Conservation (phyloP, 2,329 filamentous ascomycete genomes). For the Diaporthe citri region DNA sequence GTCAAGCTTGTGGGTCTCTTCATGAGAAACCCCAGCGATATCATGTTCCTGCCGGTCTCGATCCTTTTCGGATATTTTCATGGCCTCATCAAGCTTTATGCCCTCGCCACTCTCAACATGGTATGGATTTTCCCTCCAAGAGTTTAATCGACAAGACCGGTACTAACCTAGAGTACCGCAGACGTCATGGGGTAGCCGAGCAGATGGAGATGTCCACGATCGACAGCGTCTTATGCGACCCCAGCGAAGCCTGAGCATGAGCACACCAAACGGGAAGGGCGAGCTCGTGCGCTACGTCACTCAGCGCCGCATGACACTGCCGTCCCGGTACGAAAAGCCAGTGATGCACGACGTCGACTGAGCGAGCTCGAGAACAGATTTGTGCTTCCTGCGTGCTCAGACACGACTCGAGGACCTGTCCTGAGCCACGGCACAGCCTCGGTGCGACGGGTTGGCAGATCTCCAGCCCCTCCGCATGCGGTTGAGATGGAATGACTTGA, state of each 20-base stretch:
- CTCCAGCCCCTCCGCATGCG: background rate
- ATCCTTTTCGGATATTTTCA: slow-evolving; percentile 94
- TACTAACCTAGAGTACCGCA: slow-evolving; percentile 53
- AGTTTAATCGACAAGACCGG: background rate
- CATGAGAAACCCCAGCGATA: slow-evolving; percentile 83
- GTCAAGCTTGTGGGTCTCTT: slow-evolving; percentile 93
- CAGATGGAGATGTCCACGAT: slow-evolving; percentile 89
- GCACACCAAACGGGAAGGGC: slow-evolving; percentile 56
- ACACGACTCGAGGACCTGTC: background rate
- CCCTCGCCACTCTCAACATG: slow-evolving; percentile 84
- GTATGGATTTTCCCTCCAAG: slow-evolving; percentile 63
- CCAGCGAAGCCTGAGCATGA: slow-evolving; percentile 56
- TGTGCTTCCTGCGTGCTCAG: background rate
- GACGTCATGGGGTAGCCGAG: slow-evolving; percentile 96
- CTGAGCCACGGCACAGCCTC: slow-evolving; percentile 4
- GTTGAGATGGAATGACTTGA: slow-evolving; percentile 36
- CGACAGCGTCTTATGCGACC: slow-evolving; percentile 73
- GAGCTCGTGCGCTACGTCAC: slow-evolving; percentile 61
- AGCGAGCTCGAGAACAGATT: background rate
- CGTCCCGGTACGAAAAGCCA: slow-evolving; percentile 42
- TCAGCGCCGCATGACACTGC: slow-evolving; percentile 53
- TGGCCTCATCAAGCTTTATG: slow-evolving; percentile 91
- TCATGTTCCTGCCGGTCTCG: slow-evolving; percentile 85
- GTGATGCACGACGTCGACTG: slow-evolving; percentile 30
- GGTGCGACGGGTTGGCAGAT: background rate